Base-by-base conservation (phyloP, 139 green algal species). In the Chlamydomonas sp. region DNA sequence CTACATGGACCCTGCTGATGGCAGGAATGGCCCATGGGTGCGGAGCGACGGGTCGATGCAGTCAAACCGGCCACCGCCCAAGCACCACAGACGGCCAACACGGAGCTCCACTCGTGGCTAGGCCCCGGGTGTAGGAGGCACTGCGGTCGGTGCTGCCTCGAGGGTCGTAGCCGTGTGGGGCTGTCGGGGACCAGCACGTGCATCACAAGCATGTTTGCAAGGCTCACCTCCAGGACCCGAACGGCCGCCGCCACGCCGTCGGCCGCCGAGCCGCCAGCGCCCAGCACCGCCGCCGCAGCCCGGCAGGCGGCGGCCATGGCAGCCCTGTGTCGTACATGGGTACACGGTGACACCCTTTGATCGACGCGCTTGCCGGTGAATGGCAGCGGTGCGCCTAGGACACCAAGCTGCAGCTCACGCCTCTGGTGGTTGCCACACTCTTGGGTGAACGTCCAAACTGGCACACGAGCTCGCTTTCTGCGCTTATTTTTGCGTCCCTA, bases 211-310 rank as follows among this genome's bases (percentile, higher is more conserved):
- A 17, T 20, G 62, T 85, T 4, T 78, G 80, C 15, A 58, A 57
- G 16, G 6, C 67, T 0, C 67, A 95, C 93, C 91, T 97, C 95
- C 3, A 97, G 80, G 15, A 89, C 73, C 0, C 71, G 68, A 1
- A 97, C 90, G 57, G 94, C 95, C 17, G 80, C 87, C 58, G 81
- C 89, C 17, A 96, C 93, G 3, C 94, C 95, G 1, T 86, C 92
- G 18, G 88, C n/a, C 59, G 88, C 67, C 66, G 78, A 61, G 9
- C 60, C 73, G 16, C 86, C 88, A 10, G 73, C 74, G 14, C 73
- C 60, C 73, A 96, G 84, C 59, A 69, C 88, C 17, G 79, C 77
- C 8, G 79, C 85, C 63, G 89, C 94, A 4, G 86, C 90, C 1
- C 83, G 63, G 80, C 94, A 92, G 8, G 95, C 95, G 4, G 58